Evolutionary conservation across 768 basidiomycete genomes (phyloP), one percentile per base, ranked within the genome.

Genomic region (Ephemerocybe angulata): DNA sequence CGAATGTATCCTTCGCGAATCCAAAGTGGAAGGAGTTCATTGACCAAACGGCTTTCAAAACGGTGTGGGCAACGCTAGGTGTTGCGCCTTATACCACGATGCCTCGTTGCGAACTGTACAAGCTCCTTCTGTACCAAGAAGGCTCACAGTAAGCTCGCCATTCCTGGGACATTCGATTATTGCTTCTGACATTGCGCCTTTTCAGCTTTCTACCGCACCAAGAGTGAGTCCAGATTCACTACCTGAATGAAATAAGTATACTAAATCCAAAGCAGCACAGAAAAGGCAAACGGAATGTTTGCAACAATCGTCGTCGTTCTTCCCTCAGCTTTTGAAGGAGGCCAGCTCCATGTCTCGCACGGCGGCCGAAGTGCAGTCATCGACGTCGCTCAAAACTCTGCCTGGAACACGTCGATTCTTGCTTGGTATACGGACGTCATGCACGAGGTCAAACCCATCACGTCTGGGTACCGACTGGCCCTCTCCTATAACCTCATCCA

Each of bases 111-210:
- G 74, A 80, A 53, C 57, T 78, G 6, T 72, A 79, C 57, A 81
- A 81, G 60, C 68, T 81, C 1, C 64, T 81, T 4, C 59, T 81
- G 15, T 79, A 80, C 50, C 74, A 81, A 58, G 65, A 65, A 0
- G 77, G 79, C 25, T 80, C 79, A 4, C 77, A 78, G 80, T 82
- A 51, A 58, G 77, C 70, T 5, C 24, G 42, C n/a, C n/a, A 53
- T 28, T 42, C 28, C 47, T 37, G 19, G 22, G 13, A 21, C 27
- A 29, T 5, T 31, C 27, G 31, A n/a, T n/a, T n/a, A n/a, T 50
- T 22, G 24, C 27, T 35, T 31, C 51, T 52, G 53, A n/a, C n/a
- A 54, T 24, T 47, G 51, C 31, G 27, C 4, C 52, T 11, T 49
- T 13, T 22, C 50, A 77, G 78, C 49, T 79, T 80, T 59, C 58